Percentiles rank a stretch among this genome's conserved stretches.
phyloP scores from a whole-genome alignment of 2,329 filamentous ascomycete species.

The Torrubiellomyces zombiae region DNA sequence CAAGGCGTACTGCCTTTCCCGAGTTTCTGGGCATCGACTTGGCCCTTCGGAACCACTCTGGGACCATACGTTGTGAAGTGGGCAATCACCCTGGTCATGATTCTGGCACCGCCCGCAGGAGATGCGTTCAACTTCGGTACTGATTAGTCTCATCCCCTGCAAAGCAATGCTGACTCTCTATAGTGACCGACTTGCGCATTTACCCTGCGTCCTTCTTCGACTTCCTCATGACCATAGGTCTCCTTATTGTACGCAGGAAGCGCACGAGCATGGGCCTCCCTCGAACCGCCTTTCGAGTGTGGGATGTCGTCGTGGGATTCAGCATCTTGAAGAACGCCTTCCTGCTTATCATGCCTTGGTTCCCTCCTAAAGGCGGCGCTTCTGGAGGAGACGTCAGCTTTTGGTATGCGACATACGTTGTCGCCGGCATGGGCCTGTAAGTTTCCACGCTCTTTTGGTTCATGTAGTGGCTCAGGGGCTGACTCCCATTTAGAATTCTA shows the following conservation, averaged over 20 bases:
- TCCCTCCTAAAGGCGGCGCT: conserved; percentile 42
- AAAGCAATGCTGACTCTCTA: too few species aligned
- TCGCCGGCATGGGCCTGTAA: conserved; percentile 47
- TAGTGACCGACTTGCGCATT: conserved; percentile 40
- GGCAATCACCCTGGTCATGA: conserved; percentile 40
- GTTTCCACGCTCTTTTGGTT: conserved; percentile 13
- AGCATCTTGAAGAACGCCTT: conserved; percentile 42
- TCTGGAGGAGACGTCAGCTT: conserved; percentile 52
- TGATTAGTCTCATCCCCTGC: too few species aligned
- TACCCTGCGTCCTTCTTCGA: conserved; percentile 44
- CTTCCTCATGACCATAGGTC: conserved; percentile 36
- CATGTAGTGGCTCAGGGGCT: background rate
- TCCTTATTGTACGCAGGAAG: conserved; percentile 39
- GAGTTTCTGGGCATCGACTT: conserved; percentile 43
- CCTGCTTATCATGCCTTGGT: conserved; percentile 55
- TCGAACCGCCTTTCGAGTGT: conserved; percentile 36
- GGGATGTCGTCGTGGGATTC: conserved; percentile 41
- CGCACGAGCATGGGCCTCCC: conserved; percentile 32
- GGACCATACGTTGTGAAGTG: conserved; percentile 43
- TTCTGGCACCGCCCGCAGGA: conserved; percentile 40
- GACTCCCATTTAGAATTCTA: conserved; percentile 21
- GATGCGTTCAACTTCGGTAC: conserved; percentile 51
- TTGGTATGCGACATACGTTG: conserved; percentile 56
- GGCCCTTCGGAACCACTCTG: conserved; percentile 45
- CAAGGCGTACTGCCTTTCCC: conserved; percentile 46